Conservation (phyloP, 305 asterid genomes). For the Lippia alba region DNA sequence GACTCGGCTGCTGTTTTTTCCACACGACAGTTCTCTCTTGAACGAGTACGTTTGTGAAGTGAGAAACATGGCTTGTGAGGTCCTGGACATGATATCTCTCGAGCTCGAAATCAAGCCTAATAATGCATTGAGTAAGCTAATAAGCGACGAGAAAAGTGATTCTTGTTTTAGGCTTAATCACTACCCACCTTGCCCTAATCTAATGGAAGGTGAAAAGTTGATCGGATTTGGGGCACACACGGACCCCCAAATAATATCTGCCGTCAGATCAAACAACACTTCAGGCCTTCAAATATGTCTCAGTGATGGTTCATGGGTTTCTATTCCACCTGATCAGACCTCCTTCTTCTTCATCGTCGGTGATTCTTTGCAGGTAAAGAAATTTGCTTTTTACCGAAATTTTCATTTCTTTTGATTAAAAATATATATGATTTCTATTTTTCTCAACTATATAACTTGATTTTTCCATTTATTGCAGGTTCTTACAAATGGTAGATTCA, state of each 20-base stretch:
- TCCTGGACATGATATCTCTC: slow-evolving; percentile 47
- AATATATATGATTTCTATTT: too few species aligned
- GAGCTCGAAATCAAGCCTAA: slow-evolving; percentile 36
- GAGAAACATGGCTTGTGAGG: slow-evolving; percentile 37
- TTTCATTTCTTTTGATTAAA: too few species aligned
- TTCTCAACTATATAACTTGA: too few species aligned
- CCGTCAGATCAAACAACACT: slow-evolving; percentile 43
- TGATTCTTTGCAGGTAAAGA: slow-evolving; percentile 44
- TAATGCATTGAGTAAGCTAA: slow-evolving; percentile 37
- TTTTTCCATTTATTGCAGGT: too few species aligned
- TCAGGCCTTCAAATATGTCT: slow-evolving; percentile 52
- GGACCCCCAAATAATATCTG: slow-evolving; percentile 59
- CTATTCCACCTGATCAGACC: slow-evolving; percentile 49
- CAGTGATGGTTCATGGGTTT: slow-evolving; percentile 47
- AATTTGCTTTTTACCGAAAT: too few species aligned
- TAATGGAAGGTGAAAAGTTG: slow-evolving; percentile 36
- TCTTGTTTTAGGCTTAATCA: slow-evolving; percentile 51
- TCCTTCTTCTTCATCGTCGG: slow-evolving; percentile 53
- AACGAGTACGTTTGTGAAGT: slow-evolving; percentile 35
- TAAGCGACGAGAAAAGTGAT: slow-evolving; percentile 44
- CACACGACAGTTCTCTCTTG: slow-evolving; percentile 37
- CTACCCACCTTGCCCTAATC: slow-evolving; percentile 53
- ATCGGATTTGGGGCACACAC: slow-evolving; percentile 62
- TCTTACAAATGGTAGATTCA: slow-evolving; percentile 52
- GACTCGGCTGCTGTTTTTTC: too few species aligned